Evolutionary conservation across 345 rosid species (phyloP), one percentile per base, ranked within the genome.

Genomic region (Crucihimalaya himalaica): DNA sequence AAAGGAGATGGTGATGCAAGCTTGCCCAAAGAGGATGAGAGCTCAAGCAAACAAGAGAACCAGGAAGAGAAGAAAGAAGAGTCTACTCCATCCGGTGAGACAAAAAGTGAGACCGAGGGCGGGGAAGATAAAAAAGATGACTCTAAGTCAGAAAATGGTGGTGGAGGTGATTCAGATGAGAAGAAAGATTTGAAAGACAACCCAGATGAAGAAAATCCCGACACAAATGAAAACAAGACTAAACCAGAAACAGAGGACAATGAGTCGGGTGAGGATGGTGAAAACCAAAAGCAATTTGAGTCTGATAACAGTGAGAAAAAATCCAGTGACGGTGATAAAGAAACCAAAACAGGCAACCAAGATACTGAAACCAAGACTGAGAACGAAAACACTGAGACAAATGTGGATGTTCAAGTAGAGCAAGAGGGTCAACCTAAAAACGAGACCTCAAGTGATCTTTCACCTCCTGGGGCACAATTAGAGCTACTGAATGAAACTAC

Each of bases 401-500:
- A 75, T 40, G 82, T 28, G 21, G 86, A 84, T 78, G 77, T 75
- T 63, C 83, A 86, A 76, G 74, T 67, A 74, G 83, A 80, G 73
- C 84, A 85, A 7, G 85, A 78, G 50, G 73, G 48, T 39, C 84
- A 82, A 71, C 60, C 60, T 54, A 81, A 79, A 76, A 86, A 83
- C 78, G 81, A 84, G 65, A 81, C 72, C 65, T 67, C 79, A 1
- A 79, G 72, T 32, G 97, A 89, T 79, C 79, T 84, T 45, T 84
- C 85, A 25, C 96, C 97, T 78, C 89, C 93, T 34, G 96, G 87
- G 66, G 88, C 86, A 56, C 93, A 87, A 78, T 83, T 93, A 18
- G 99, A 92, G 70, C 94, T 95, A 73, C 72, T 77, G 63, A 95
- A 87, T 71, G 99, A 95, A 84, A 85, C 88, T 48, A 19, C 80